Percentiles rank a stretch among this genome's conserved stretches.
phyloP scores from a whole-genome alignment of 2,329 filamentous ascomycete genomes.

The Pseudogymnoascus sp. region DNA sequence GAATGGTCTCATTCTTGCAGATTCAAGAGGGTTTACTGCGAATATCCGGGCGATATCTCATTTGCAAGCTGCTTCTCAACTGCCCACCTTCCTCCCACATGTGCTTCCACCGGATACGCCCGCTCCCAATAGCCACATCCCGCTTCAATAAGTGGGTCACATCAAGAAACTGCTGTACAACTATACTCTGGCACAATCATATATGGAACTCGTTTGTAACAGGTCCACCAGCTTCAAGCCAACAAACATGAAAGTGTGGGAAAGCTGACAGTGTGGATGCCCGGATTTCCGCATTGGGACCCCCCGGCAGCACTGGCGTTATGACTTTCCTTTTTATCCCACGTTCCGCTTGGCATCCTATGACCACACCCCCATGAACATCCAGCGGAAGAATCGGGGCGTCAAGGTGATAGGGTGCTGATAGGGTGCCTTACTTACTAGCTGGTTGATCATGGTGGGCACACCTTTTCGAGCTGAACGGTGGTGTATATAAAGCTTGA shows the following conservation, averaged over 20 bases:
- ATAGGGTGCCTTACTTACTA: background rate
- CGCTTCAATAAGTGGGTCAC: background rate
- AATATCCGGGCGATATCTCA: background rate
- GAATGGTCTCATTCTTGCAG: background rate
- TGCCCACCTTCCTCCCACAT: background rate
- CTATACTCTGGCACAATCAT: background rate
- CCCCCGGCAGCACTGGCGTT: background rate
- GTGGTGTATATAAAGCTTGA: slow-evolving; percentile 2
- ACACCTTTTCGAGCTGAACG: background rate
- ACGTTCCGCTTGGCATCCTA: background rate
- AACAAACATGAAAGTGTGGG: background rate
- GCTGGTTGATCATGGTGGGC: background rate
- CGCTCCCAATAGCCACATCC: slow-evolving; percentile 4
- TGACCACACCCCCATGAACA: background rate
- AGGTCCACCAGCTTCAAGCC: background rate
- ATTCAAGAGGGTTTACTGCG: background rate
- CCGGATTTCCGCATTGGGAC: background rate
- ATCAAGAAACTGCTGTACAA: background rate
- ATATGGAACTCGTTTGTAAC: slow-evolving; percentile 4
- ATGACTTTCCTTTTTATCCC: slow-evolving; percentile 8
- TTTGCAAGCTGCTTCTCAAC: background rate
- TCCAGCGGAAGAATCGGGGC: background rate
- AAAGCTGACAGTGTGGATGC: background rate
- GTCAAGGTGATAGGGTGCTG: background rate
- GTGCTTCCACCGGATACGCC: background rate